Evolutionary conservation across 768 basidiomycete genomes (phyloP).

Genomic region (Daedaleopsis sinensis): DNA sequence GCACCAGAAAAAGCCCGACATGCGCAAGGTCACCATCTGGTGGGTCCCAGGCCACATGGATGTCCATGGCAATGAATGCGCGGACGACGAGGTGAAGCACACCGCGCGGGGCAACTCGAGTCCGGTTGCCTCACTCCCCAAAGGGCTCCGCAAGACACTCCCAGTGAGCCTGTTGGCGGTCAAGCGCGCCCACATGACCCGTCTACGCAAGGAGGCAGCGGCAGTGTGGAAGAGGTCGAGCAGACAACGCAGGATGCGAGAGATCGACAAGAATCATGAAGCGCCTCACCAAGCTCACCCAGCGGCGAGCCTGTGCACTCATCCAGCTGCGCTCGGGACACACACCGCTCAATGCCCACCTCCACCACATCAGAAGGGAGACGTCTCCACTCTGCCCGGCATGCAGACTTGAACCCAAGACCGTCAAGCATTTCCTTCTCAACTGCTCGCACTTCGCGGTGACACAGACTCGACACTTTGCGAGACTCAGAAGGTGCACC

Average conservation of each 20-base stretch:
- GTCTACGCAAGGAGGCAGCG: too few relatives aligned
- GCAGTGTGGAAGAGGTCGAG: too few relatives aligned
- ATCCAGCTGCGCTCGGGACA: constrained; percentile 38
- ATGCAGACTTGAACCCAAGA: constrained; percentile 11
- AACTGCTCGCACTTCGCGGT: constrained; percentile 14
- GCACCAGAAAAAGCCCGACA: background rate
- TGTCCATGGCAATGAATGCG: constrained; percentile 26
- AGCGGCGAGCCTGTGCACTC: constrained; percentile 11
- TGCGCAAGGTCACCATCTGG: too few relatives aligned
- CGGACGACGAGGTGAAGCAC: constrained; percentile 26
- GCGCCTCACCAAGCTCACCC: too few relatives aligned
- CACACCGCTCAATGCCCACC: constrained; percentile 32
- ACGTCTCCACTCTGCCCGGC: constrained; percentile 14
- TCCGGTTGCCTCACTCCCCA: too few relatives aligned
- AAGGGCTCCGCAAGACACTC: too few relatives aligned
- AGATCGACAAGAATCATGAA: too few relatives aligned
- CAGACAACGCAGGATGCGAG: too few relatives aligned
- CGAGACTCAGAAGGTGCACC: background rate
- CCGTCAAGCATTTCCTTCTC: constrained; percentile 25
- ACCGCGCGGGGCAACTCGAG: constrained; percentile 16
- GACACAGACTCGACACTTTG: background rate
- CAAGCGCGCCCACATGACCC: too few relatives aligned
- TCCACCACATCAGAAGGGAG: constrained; percentile 16
- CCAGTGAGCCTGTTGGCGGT: too few relatives aligned
- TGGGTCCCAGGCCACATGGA: constrained; percentile 30